A percentile compares a stretch with the other conserved stretches of the same genome.
Evolutionary conservation across 2,329 filamentous ascomycete genomes (phyloP).

Genomic region (Biscogniauxia mediterranea): DNA sequence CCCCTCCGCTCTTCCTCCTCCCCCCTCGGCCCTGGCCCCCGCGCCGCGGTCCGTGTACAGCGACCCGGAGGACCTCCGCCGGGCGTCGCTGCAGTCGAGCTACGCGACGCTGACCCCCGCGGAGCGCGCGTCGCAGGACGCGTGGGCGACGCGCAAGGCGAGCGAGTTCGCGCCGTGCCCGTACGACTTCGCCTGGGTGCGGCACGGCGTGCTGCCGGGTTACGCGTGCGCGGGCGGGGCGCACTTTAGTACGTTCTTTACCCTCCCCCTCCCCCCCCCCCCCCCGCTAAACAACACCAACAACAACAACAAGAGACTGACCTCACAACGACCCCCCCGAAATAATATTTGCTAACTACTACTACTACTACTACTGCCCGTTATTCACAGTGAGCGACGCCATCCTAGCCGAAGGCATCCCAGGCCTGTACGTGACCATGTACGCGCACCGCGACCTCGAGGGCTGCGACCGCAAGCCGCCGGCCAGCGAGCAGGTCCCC

Average conservation of each 20-base stretch:
- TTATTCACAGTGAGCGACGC: slow-evolving; percentile 8
- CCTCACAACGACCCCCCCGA: too few relatives aligned
- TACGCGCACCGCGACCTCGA: background rate
- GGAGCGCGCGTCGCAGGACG: slow-evolving; percentile 11
- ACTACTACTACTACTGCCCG: too few relatives aligned
- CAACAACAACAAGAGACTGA: too few relatives aligned
- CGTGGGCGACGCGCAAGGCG: slow-evolving; percentile 17
- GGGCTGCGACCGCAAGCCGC: background rate
- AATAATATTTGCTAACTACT: too few relatives aligned
- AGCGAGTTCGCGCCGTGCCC: slow-evolving; percentile 17
- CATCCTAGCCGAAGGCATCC: slow-evolving; percentile 12
- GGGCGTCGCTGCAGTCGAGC: slow-evolving; percentile 10
- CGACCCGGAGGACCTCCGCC: slow-evolving; percentile 9
- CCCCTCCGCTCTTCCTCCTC: too few relatives aligned
- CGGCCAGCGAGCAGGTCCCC: slow-evolving; percentile 3
- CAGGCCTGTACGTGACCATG: slow-evolving; percentile 7
- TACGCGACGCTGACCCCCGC: slow-evolving; percentile 8
- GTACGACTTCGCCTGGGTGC: slow-evolving; percentile 7
- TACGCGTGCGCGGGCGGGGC: slow-evolving; percentile 7
- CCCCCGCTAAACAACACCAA: too few relatives aligned
- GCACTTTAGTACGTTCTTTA: slow-evolving; percentile 6
- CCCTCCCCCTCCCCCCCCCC: background rate
- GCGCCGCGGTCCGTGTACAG: slow-evolving; percentile 8
- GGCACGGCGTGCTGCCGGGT: slow-evolving; percentile 5
- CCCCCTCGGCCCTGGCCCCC: background rate